Base-by-base conservation (phyloP, 495 filamentous ascomycete species). In the Lineolata rhizophorae region DNA sequence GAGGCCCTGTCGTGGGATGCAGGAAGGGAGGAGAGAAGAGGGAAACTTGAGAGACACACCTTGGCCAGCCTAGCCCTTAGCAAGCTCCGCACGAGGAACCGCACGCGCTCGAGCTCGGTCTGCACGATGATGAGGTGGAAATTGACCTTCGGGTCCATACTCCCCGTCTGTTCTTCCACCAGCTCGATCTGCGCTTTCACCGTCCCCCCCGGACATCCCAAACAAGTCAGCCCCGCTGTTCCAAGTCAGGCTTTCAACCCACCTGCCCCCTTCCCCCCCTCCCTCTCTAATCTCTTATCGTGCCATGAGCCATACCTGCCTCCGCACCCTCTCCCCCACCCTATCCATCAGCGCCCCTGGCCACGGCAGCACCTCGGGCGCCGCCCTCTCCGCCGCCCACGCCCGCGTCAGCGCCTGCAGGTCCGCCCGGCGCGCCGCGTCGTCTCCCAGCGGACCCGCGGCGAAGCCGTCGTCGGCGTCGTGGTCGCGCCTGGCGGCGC, bases 121-220 rank as follows among this genome's bases (percentile, higher is more conserved):
- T 97, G 87, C 35, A 94, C 70, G 39, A 97, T 74, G 29, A 94
- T 90, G 41, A 95, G 73, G 39, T 64, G 67, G 49, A 97, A 90
- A 52, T 90, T 93, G 35, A 78, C 70, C 44, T 72, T 83, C 8
- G 82, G 73, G 44, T 87, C 81, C 61, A 82, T 64, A 42, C 73
- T 67, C 36, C 69, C 76, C 15, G 49, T 60, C 41, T 53, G 52
- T 14, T 52, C 49, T 46, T 57, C 49, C 20, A 62, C 49, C 18
- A 53, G 50, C 39, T 55, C 49, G 24, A 64, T 61, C 59, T 62
- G 30, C 30, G 30, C 30, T 6, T 30, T 35, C 37, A 31, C 29
- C 3, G 18, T 18, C 12, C n/a, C n/a, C n/a, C n/a, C n/a, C n/a
- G 17, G 13, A 15, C 31, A n/a, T 21, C 26, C 20, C 3, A 27